phyloP scores from a whole-genome alignment of 805 yeast species.

The Metschnikowia hibisci region DNA sequence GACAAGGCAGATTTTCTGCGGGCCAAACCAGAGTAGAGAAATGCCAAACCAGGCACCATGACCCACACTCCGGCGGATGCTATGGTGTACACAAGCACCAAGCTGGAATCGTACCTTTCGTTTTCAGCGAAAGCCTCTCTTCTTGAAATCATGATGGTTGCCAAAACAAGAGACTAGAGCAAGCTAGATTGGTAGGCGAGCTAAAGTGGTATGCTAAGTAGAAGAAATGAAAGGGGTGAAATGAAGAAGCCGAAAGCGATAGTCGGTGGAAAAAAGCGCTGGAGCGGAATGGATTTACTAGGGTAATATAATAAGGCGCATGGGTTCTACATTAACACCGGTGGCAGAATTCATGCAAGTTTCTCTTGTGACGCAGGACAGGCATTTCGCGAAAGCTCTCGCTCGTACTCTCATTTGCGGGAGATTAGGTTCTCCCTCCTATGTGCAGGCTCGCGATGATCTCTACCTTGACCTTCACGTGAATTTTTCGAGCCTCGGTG shows the following conservation, averaged over 20 bases:
- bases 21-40: conserved; percentile 86
- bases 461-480: not conserved
- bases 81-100: conserved; percentile 42
- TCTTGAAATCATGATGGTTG: conserved; percentile 19
- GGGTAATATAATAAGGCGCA: conserved; percentile 2
- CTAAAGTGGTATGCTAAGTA: too few species aligned
- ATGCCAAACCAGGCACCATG: conserved; percentile 95
- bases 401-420: conserved; percentile 14
- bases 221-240: not conserved
- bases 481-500: not conserved
- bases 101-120: conserved; percentile 20
- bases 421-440: conserved; percentile 9
- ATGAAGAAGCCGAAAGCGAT: not conserved
- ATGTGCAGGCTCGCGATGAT: conserved; percentile 5
- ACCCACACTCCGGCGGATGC: conserved; percentile 74
- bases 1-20: conserved; percentile 86
- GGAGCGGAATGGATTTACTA: not conserved
- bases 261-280: not conserved
- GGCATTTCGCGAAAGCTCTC: conserved; percentile 5
- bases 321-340: conserved; percentile 1
- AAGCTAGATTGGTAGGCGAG: too few species aligned
- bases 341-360: conserved; percentile 2
- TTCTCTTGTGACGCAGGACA: conserved; percentile 5
- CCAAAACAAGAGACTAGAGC: not conserved
- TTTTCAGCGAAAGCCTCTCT: conserved; percentile 36